These are phyloP conservation scores for Nannizziopsis barbatae DNA, from an alignment of 2,329 filamentous ascomycete genomes.

Conservation along the genomic window DNA sequence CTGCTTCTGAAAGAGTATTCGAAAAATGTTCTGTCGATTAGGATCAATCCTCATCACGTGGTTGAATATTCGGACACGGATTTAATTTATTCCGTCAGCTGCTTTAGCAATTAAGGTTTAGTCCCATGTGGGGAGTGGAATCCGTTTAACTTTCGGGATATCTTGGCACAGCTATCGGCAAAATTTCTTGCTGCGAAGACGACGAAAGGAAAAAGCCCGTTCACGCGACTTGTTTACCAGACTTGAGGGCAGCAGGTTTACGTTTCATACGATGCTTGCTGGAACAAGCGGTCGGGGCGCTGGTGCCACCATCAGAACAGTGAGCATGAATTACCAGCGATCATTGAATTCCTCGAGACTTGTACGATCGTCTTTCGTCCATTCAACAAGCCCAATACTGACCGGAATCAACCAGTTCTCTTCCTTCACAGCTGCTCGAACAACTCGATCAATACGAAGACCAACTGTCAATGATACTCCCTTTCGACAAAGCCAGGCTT, in stretches of 20 bases:
- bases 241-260: neutral
- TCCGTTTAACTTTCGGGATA: constrained; percentile 8
- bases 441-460: constrained; percentile 5
- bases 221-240: neutral
- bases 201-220: neutral
- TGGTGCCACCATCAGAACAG: constrained; percentile 33
- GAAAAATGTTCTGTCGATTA: too few species aligned
- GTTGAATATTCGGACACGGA: too few species aligned
- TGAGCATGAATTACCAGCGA: constrained; percentile 22
- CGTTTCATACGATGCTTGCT: constrained; percentile 41
- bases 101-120: too few species aligned
- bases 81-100: too few species aligned
- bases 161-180: neutral
- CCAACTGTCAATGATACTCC: neutral
- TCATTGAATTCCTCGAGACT: constrained; percentile 26
- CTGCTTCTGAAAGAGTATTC: too few species aligned
- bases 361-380: constrained; percentile 22
- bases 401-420: constrained; percentile 13
- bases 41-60: too few species aligned
- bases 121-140: neutral
- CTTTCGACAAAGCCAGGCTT: neutral
- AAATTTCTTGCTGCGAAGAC: neutral
- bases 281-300: constrained; percentile 44
- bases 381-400: neutral
- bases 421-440: constrained; percentile 11